Base-by-base conservation (phyloP, 2,329 filamentous ascomycete species). In the Colletotrichum australisinense region DNA sequence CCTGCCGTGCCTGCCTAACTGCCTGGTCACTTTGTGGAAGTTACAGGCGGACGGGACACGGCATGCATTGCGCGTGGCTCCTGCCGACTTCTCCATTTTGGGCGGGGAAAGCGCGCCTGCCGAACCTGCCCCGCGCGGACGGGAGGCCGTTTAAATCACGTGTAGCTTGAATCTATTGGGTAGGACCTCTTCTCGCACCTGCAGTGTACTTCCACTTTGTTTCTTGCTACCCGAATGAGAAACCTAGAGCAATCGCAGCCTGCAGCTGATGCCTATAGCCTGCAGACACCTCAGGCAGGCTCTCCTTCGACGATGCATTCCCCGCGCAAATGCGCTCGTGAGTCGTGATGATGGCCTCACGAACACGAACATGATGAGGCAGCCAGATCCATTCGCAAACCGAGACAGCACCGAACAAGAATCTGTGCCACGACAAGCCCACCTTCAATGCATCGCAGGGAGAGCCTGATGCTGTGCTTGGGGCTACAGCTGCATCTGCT, bases 181-280 rank as follows among this genome's bases (percentile, higher is more conserved):
- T 38, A 19, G 24, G 28, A 19, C 42, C 16, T 53, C 42, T 19
- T 32, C 16, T 16, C 59, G 2, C 24, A 19, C 42, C 42, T 63
- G 60, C 60, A 63, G 49, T 14, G 60, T 63, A 63, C 60, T 63
- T 63, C n/a, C 42, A 26, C 26, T n/a, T 19, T 30, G 42, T 7
- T 24, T 28, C 19, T 14, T 19, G 8, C 7, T 1, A 52, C 12
- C 46, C 28, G 7, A 24, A 35, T 12, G 26, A 12, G n/a, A 12
- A 19, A 53, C 14, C 24, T 14, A 12, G 24, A 14, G 2, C 28
- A 19, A 26, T 32, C 26, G 7, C 60, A 19, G 42, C 26, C 59
- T 42, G 19, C 26, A 30, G 38, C 3, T 14, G 19, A 63, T 26
- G 22, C 42, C 19, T 32, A n/a, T 24, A 32, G 24, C 46, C 60